Base-by-base conservation (phyloP, 2,329 filamentous ascomycete species). In the Cladosporium sp. region DNA sequence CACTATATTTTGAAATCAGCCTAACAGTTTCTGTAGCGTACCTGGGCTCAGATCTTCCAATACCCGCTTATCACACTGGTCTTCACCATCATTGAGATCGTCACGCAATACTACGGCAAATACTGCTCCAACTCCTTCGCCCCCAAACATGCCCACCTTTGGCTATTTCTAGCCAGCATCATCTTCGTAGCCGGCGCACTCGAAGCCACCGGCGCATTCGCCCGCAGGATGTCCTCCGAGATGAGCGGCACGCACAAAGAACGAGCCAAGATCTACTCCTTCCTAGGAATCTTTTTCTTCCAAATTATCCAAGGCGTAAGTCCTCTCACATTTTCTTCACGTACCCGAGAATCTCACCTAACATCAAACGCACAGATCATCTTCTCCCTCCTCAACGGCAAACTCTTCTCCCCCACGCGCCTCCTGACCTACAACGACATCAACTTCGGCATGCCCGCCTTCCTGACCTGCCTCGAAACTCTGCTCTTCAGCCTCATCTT, bases 111-210 rank as follows among this genome's bases (percentile, higher is more conserved):
- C 40, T 55, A 50, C 34, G 52, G 47, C 37, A 54, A 56, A 18
- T 58, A 53, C 44, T 58, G 56, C 51, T 55, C 56, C 27, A 58
- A 58, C 49, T 52, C 43, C 20, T 56, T 56, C 50, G 47, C 50
- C 11, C 51, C 54, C 12, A 56, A 56, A 17, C 36, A 56, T 22
- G 56, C 56, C 11, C 56, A 58, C 22, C 40, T 58, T 8, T 58
- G 54, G 52, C 49, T 58, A 7, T 43, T 48, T 30, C 32, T 53
- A 7, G 32, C 38, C 42, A 50, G 56, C 18, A 20, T 54, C 11
- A 20, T 56, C 13, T 49, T 56, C 40, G 50, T 58, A 13, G 54
- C 54, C 3, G 56, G 56, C 15, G 56, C 56, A 1, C 43, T 58
- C 7, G 44, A 47, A 13, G 56, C 51, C 20, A 52, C 52, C 8